A percentile compares a stretch with the other conserved stretches of the same genome.
These are phyloP conservation scores for Epithele typhae DNA, from an alignment of 768 basidiomycete genomes.

Conservation along the genomic window DNA sequence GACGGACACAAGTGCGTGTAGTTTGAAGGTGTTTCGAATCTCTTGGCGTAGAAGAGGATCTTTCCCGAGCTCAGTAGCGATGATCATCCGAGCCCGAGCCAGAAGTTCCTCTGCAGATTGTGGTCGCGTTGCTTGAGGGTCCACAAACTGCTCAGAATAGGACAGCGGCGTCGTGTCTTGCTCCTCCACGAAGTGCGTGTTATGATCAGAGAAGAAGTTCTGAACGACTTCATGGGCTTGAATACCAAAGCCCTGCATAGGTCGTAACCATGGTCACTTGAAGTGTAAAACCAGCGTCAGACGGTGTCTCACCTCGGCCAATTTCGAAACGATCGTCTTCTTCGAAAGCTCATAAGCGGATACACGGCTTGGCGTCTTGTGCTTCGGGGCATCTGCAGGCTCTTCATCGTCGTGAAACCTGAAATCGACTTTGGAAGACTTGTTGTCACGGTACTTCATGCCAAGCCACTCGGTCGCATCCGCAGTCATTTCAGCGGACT, in stretches of 20 bases:
- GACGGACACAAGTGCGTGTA: slow-evolving; percentile 72
- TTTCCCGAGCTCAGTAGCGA: slow-evolving; percentile 87
- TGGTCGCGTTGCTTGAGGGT: slow-evolving; percentile 57
- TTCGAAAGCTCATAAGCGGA: slow-evolving; percentile 84
- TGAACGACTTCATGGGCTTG: slow-evolving; percentile 78
- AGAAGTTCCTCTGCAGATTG: slow-evolving; percentile 65
- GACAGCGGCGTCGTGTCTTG: slow-evolving; percentile 73
- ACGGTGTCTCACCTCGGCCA: slow-evolving; percentile 63
- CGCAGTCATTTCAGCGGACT: slow-evolving; percentile 83
- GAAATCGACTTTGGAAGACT: slow-evolving; percentile 47
- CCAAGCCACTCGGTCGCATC: slow-evolving; percentile 90
- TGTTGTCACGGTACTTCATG: slow-evolving; percentile 77
- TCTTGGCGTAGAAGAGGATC: slow-evolving; percentile 83
- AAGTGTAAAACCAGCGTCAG: no score
- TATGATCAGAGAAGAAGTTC: slow-evolving; percentile 64
- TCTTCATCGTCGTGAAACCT: slow-evolving; percentile 69
- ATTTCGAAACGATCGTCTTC: slow-evolving; percentile 67
- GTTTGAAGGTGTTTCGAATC: slow-evolving; percentile 71
- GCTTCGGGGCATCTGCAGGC: slow-evolving; percentile 47
- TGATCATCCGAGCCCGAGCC: slow-evolving; percentile 71
- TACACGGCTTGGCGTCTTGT: slow-evolving; percentile 78
- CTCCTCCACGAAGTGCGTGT: slow-evolving; percentile 72
- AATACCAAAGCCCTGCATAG: slow-evolving; percentile 77
- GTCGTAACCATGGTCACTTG: background rate
- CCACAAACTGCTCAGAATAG: slow-evolving; percentile 84